Evolutionary conservation across 1,284 basidiomycete species (phyloP), one percentile per base, ranked within the genome.

Genomic region (Fistulina hepatica): DNA sequence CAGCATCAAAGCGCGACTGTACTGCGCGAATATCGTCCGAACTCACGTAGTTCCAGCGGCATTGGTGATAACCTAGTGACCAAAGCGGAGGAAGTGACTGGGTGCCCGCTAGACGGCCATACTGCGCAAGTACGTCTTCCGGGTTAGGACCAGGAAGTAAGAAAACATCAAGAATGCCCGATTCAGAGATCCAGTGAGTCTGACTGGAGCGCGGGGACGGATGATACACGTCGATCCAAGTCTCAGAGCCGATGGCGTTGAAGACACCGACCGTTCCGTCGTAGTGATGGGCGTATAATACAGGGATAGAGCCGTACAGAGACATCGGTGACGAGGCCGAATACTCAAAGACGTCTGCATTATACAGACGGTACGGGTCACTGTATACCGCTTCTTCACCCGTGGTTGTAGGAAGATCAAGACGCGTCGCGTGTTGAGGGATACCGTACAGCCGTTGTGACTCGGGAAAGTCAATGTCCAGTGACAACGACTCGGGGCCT

Each of bases 331-430:
- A 92, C 43, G 90, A 85, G 0, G 88, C 76, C 19, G 90, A 76
- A 58, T 98, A 97, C 61, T 98, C 94, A 55, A 98, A 99, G 23
- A 97, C 93, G 56, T 98, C 95, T 37, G 86, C 71, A 56, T 99
- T 99, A 67, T 83, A 95, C 11, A 98, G 75, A 20, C 95, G 77
- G 62, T 95, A 98, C 0, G 95, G 95, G 28, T 98, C 94, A 10
- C 69, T 70, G 62, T 82, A 95, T 45, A 73, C 68, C 6, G 79
- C 67, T 34, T 66, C 63, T 41, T 76, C 73, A 42, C 79, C 85
- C 9, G 74, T 71, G 2, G 92, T 97, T 5, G 81, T 76, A 5
- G 91, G 92, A 2, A 98, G 75, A 10, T 84, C 83, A 21, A 98
- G 71, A 5, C 80, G 76, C 1, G 92, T 92, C 7, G 95, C 94